Evolutionary conservation across 306 rosid genomes (phyloP).

Genomic region (Malus domestica): ASM211411v1 NC_041792.1:22313407-22313906

Average conservation of each 20-base stretch:
- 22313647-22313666: constrained; percentile 57
- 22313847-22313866: constrained; percentile 98
- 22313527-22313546: constrained; percentile 78
- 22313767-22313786: constrained; percentile 66
- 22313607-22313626: constrained; percentile 88
- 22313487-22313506: constrained; percentile 85
- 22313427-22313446: constrained; percentile 65
- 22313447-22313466: constrained; percentile 81
- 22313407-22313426: constrained; percentile 66
- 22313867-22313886: constrained; percentile 80
- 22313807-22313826: constrained; percentile 83
- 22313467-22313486: constrained; percentile 76
- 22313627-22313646: constrained; percentile 75
- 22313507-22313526: constrained; percentile 79
- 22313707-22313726: constrained; percentile 15
- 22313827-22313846: constrained; percentile 77
- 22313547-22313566: constrained; percentile 89
- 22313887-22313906: constrained; percentile 72
- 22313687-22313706: constrained; percentile 66
- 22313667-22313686: constrained; percentile 72
- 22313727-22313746: background rate
- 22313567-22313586: constrained; percentile 75
- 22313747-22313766: too few species aligned
- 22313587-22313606: constrained; percentile 62
- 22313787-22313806: constrained; percentile 96